Base-by-base conservation (phyloP, 208 protist species). In the Crithidia sp. region DNA sequence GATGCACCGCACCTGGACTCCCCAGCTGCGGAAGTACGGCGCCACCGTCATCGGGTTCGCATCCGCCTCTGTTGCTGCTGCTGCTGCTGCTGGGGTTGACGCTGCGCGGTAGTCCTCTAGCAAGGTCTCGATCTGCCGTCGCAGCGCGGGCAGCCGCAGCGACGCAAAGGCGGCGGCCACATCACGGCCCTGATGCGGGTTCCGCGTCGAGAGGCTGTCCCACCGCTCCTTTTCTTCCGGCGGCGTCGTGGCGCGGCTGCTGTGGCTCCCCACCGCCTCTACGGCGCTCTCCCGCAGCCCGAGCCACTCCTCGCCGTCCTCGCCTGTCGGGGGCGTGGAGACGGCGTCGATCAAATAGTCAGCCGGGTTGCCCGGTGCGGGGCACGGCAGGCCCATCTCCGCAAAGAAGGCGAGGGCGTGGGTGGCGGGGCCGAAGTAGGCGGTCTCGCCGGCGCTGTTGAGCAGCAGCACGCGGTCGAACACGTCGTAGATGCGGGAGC, bases 391-490 rank as follows among this genome's bases (percentile, higher is more conserved):
- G 7, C 88, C 92, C 39, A 93, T 67, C 52, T 73, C 65, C 9
- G 64, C 67, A n/a, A 98, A 80, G 67, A 95, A 97, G 5, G 58
- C 40, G 7, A 90, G 13, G 6, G 85, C 83, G 10, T 86, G 82
- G 10, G 37, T 7, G 36, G 85, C 88, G 7, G 78, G 77, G 2
- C 97, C 96, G 62, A 89, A 90, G 83, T 91, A 98, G 16, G 88
- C 88, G 56, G 94, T 81, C 47, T 91, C 77, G 8, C 97, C 97
- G 2, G 67, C 50, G 16, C 63, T 64, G 63, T 95, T 89, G 19
- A 98, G 71, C 40, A 98, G 76, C 43, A 99, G 73, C 39, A 96
- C 60, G 28, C 74, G 54, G 71, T 95, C 91, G 65, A 95, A 94
- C 2, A 86, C 63, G 10, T 68, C 53, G 57, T 89, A 94, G 39